phyloP scores from a whole-genome alignment of 1,284 basidiomycete genomes.

The Cryptococcus sp. region DNA sequence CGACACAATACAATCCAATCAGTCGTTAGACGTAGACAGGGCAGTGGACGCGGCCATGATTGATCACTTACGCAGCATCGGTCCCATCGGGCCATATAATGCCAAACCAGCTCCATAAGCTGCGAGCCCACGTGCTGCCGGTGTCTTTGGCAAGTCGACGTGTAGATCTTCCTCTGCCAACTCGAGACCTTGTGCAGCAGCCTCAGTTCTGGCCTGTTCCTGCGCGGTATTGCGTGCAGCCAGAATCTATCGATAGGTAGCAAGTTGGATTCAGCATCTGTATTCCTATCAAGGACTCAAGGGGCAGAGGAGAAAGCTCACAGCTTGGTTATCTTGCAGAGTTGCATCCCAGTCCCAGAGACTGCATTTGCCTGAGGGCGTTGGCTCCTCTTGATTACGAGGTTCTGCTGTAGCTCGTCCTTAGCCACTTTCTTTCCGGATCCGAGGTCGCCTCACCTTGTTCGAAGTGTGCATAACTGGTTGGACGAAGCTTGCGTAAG shows the following conservation, averaged over 20 bases:
- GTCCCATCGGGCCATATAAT: too few species aligned
- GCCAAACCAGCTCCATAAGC: too few species aligned
- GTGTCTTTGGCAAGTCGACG: conserved; percentile 59
- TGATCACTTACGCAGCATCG: too few species aligned
- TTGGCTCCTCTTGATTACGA: conserved; percentile 12
- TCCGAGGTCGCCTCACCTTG: conserved; percentile 40
- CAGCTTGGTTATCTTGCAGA: conserved; percentile 58
- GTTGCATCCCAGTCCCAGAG: conserved; percentile 63
- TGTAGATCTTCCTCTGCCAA: conserved; percentile 60
- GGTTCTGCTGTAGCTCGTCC: conserved; percentile 1
- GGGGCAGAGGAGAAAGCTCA: conserved; percentile 44
- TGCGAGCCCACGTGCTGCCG: neutral
- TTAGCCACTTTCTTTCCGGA: too few species aligned
- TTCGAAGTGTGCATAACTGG: conserved; percentile 76
- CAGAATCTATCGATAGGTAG: conserved; percentile 60
- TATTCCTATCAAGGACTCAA: neutral
- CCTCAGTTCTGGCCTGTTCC: conserved; percentile 29
- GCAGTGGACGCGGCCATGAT: too few species aligned
- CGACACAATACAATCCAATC: too few species aligned
- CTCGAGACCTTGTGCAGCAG: conserved; percentile 47
- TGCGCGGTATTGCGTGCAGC: conserved; percentile 67
- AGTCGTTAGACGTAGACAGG: too few species aligned
- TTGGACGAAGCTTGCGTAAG: conserved; percentile 15
- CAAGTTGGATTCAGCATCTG: neutral
- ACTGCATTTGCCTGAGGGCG: conserved; percentile 58